Evolutionary conservation across 331 rosid species (phyloP).

Genomic region (Arachis monticola): DNA sequence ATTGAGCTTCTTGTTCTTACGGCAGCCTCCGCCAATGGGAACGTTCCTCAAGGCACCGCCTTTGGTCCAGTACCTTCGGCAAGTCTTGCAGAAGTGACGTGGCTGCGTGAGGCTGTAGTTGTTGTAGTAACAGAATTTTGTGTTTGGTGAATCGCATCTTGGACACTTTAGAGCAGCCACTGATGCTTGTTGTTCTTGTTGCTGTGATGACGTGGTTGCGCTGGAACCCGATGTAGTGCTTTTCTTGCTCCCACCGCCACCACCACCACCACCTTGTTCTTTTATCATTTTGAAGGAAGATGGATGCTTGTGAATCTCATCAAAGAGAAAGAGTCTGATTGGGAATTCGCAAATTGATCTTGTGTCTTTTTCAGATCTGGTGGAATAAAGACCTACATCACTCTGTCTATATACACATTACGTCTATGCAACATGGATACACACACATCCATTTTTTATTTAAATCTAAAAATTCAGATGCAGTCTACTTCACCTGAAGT

Average conservation of each 20-base stretch:
- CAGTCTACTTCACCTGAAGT: too few species aligned
- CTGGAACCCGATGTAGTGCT: too few species aligned
- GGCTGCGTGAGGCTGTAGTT: conserved; percentile 98
- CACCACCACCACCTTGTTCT: conserved; percentile 37
- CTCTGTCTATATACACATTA: conserved; percentile 26
- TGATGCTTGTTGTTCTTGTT: conserved; percentile 38
- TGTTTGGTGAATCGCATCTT: conserved; percentile 90
- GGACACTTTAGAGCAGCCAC: conserved; percentile 74
- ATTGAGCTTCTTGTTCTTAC: conserved; percentile 79
- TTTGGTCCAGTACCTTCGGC: conserved; percentile 96
- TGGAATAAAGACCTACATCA: conserved; percentile 47
- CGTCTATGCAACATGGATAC: conserved; percentile 20
- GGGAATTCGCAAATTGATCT: conserved; percentile 37
- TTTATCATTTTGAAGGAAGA: conserved; percentile 40
- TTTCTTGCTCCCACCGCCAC: too few species aligned
- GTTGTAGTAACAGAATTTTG: conserved; percentile 98
- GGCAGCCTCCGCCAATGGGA: conserved; percentile 94
- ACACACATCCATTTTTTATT: neutral
- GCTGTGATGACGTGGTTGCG: too few species aligned
- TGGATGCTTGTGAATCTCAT: conserved; percentile 75
- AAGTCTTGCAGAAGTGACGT: conserved; percentile 91
- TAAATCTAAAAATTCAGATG: too few species aligned
- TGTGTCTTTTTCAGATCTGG: conserved; percentile 59
- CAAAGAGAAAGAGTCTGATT: conserved; percentile 53
- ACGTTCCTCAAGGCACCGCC: conserved; percentile 97